Base-by-base conservation (phyloP, 202 grass and related monocot species). In the Schoenoplectus triqueter region DNA sequence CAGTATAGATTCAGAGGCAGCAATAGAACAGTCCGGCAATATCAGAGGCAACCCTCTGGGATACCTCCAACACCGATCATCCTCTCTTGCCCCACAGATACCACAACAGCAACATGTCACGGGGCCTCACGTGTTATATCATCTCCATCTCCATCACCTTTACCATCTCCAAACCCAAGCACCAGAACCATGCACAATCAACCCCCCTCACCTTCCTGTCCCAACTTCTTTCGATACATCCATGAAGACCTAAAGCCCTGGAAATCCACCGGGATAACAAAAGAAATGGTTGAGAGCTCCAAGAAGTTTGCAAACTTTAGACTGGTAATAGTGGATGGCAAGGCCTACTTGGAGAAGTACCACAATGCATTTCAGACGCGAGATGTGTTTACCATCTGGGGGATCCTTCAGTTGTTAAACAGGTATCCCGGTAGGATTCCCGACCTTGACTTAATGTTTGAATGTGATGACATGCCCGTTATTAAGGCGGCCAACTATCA, bases 401-500 rank as follows among this genome's bases (percentile, higher is more conserved):
- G 95, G 76, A 78, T 97, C 76, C 86, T 97, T 48, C 95, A 97
- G 87, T 91, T 97, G 73, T 84, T 94, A 76, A 90, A 90, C 61
- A 82, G 92, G 76, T 94, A 92, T 88, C 89, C 90, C 0, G 95
- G 92, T 7, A 88, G 82, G 48, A 82, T 94, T 45, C 95, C 95
- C 0, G 92, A 97, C 70, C 85, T 97, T 64, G 95, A 97, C 60
- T 88, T 97, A 84, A 97, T 97, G 89, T 97, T 97, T 86, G 88
- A 94, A 62, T 91, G 89, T 81, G 86, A 87, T 83, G 95, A 94
- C 72, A 73, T 86, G 86, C 92, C 95, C 15, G 83, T 88, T 81
- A 87, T 97, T 72, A 90, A 86, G 79, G 7, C 86, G 1, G 75
- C 85, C 54, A 72, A 84, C 72, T 97, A 94, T 82, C 92, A 21